A percentile compares a stretch with the other conserved stretches of the same genome.
Evolutionary conservation across 2,329 filamentous ascomycete genomes (phyloP).

Genomic region (Corinectria fuckeliana): DNA sequence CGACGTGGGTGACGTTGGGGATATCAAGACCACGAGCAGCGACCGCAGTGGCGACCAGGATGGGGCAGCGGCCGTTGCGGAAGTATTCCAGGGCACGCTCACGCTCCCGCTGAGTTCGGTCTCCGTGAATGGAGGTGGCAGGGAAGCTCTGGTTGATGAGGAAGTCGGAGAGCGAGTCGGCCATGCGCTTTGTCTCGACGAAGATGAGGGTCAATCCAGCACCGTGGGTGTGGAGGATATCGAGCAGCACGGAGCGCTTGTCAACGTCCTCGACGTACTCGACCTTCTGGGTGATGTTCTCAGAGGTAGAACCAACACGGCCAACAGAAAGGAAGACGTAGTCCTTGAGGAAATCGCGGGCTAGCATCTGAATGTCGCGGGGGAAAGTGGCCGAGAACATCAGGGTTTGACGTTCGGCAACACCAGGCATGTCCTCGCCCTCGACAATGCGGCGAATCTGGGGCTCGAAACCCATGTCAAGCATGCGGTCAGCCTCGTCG

Average conservation of each 20-base stretch:
- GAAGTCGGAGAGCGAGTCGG: slow-evolving; percentile 96
- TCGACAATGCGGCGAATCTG: slow-evolving; percentile 99
- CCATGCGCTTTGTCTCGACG: slow-evolving; percentile 99
- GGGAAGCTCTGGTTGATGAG: slow-evolving; percentile 98
- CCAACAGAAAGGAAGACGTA: slow-evolving; percentile 99
- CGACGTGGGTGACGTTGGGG: slow-evolving; percentile 93
- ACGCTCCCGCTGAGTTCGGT: slow-evolving; percentile 98
- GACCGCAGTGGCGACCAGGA: slow-evolving; percentile 95
- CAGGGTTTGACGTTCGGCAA: slow-evolving; percentile 89
- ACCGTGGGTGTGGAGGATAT: slow-evolving; percentile 94
- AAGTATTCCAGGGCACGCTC: slow-evolving; percentile 98
- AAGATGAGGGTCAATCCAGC: slow-evolving; percentile 94
- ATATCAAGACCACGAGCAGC: slow-evolving; percentile 93
- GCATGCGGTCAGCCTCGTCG: slow-evolving; percentile 99
- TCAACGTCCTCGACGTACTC: slow-evolving; percentile 97
- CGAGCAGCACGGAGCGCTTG: slow-evolving; percentile 96
- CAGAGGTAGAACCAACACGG: slow-evolving; percentile 98
- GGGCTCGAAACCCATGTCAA: slow-evolving; percentile 99
- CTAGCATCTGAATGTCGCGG: slow-evolving; percentile 98
- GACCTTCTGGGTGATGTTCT: slow-evolving; percentile 99
- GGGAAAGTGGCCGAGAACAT: slow-evolving; percentile 99
- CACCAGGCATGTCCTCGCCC: slow-evolving; percentile 94
- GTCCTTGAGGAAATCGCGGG: slow-evolving; percentile 97
- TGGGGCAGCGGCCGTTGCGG: slow-evolving; percentile 93
- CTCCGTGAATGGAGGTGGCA: slow-evolving; percentile 97